These are phyloP conservation scores for Cryphonectria carpinicola DNA, from an alignment of 2,329 filamentous ascomycete genomes.

Conservation along the genomic window DNA sequence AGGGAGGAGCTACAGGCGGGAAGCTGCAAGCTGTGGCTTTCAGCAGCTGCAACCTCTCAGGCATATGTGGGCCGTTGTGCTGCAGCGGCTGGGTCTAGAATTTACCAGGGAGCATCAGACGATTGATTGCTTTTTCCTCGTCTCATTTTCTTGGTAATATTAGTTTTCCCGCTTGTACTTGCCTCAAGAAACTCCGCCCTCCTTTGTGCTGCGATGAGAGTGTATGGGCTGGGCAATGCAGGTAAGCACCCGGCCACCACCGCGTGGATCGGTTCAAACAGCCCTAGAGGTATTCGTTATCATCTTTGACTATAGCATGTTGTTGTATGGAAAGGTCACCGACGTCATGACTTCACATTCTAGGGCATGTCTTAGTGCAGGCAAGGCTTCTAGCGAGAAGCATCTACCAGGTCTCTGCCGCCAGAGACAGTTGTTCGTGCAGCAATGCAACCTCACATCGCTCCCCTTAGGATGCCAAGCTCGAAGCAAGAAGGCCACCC, in stretches of 20 bases:
- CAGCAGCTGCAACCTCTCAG: background rate
- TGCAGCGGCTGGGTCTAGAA: background rate
- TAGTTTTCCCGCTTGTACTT: background rate
- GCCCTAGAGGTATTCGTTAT: background rate
- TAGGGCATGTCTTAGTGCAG: background rate
- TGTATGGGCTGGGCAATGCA: background rate
- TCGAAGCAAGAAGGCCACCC: background rate
- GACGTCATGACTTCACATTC: background rate
- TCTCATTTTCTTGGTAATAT: background rate
- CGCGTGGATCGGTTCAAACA: background rate
- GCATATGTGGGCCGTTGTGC: background rate
- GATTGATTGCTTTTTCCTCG: background rate
- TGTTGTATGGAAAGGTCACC: background rate
- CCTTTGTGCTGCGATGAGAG: background rate
- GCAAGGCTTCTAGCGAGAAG: background rate
- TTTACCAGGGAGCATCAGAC: background rate
- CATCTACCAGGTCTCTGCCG: background rate
- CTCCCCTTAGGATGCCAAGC: background rate
- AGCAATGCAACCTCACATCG: constrained; percentile 1
- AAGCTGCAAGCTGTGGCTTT: background rate
- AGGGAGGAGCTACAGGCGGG: background rate
- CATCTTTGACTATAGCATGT: background rate
- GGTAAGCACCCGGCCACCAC: background rate
- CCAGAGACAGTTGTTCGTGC: background rate
- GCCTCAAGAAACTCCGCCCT: background rate